Conservation (phyloP, 2,329 filamentous ascomycete genomes). For the Knufia fluminis region DNA sequence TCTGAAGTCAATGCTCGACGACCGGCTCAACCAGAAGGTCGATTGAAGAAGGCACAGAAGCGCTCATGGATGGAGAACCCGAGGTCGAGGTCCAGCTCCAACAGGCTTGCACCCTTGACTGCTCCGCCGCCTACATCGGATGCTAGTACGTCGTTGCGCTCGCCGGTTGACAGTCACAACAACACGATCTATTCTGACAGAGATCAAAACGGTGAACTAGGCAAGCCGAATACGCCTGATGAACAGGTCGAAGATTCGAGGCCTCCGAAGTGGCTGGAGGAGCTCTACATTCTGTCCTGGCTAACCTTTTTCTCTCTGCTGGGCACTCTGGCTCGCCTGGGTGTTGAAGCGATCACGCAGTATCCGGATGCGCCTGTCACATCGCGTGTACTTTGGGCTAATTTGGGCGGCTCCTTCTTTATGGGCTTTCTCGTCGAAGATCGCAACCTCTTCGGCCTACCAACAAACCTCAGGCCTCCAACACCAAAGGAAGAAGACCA, state of each 20-base stretch:
- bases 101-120: neutral
- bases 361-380: conserved; percentile 67
- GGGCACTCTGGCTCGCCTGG: conserved; percentile 69
- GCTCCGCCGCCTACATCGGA: neutral
- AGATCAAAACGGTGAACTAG: neutral
- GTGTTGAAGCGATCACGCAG: conserved; percentile 63
- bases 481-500: conserved; percentile 9
- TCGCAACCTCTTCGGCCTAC: conserved; percentile 58
- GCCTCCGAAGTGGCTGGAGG: conserved; percentile 1
- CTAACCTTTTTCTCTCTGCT: conserved; percentile 71
- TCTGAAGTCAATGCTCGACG: conserved; percentile 3
- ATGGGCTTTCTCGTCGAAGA: conserved; percentile 78
- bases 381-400: conserved; percentile 71
- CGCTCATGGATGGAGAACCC: conserved; percentile 5
- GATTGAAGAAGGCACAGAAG: neutral
- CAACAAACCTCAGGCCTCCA: conserved; percentile 5
- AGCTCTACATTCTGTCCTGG: conserved; percentile 53
- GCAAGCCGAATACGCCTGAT: neutral
- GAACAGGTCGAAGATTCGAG: neutral
- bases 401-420: conserved; percentile 65
- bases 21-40: neutral
- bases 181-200: conserved; percentile 1
- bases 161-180: neutral
- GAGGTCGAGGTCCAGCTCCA: neutral
- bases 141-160: neutral